These are phyloP conservation scores for Tricholoma flavovirens DNA, from an alignment of 768 basidiomycete genomes.

Conservation along the genomic window DNA sequence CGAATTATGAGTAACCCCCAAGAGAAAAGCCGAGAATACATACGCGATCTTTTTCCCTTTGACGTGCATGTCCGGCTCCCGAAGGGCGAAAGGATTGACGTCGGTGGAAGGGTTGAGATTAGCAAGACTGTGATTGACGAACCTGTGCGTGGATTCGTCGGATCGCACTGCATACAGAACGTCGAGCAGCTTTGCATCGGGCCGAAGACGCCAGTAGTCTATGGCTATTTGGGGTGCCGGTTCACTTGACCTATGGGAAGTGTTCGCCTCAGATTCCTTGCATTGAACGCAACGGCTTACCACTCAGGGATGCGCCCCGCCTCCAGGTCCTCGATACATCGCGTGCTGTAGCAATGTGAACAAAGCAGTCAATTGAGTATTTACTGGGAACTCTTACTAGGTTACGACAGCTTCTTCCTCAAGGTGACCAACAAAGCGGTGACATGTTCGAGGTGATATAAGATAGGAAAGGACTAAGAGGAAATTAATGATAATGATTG, in stretches of 20 bases:
- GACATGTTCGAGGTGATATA: constrained; percentile 67
- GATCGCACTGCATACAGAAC: constrained; percentile 89
- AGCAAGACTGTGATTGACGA: constrained; percentile 94
- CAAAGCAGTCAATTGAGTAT: constrained; percentile 1
- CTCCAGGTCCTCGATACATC: constrained; percentile 79
- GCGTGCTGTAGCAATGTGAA: constrained; percentile 45
- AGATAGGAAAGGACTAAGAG: constrained; percentile 68
- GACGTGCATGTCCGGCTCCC: constrained; percentile 81
- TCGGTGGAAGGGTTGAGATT: constrained; percentile 74
- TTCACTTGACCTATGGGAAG: constrained; percentile 46
- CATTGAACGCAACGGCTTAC: constrained; percentile 31
- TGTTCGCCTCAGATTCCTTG: not conserved
- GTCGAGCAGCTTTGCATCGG: constrained; percentile 76
- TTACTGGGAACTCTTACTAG: constrained; percentile 49
- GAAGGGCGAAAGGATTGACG: constrained; percentile 84
- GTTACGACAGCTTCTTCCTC: constrained; percentile 96
- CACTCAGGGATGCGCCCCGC: constrained; percentile 77
- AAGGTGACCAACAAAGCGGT: constrained; percentile 87
- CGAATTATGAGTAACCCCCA: constrained; percentile 6
- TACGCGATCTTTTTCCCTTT: constrained; percentile 76
- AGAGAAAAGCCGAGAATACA: constrained; percentile 21
- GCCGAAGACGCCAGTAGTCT: constrained; percentile 85
- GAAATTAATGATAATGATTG: constrained; percentile 9
- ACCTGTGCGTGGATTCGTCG: constrained; percentile 90
- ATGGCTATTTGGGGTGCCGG: constrained; percentile 87